A percentile compares a stretch with the other conserved stretches of the same genome.
Evolutionary conservation across 176 grass and related monocot species (phyloP).

Genomic region (Oryza longistaminata): DNA sequence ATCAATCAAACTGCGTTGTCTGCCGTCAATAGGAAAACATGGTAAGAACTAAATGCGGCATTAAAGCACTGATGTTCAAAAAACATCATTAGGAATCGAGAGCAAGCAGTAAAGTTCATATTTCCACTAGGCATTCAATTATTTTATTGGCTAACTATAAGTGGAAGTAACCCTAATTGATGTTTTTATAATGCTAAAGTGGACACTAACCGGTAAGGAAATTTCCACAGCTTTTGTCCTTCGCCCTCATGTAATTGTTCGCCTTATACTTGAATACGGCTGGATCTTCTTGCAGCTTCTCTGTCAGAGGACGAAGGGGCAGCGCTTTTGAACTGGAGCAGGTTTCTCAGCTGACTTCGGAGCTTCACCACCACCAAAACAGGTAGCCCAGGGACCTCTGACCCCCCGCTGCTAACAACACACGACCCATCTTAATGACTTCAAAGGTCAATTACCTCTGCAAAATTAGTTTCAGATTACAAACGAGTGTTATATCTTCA

Average conservation of each 20-base stretch:
- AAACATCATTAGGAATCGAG: neutral
- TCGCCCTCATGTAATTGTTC: constrained; percentile 54
- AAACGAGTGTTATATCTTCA: neutral
- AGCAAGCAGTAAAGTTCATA: neutral
- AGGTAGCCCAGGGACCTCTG: constrained; percentile 73
- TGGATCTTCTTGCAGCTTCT: constrained; percentile 54
- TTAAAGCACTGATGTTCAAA: neutral
- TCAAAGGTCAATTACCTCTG: constrained; percentile 19
- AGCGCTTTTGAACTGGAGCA: constrained; percentile 44
- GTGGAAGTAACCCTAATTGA: neutral
- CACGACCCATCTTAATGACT: constrained; percentile 52
- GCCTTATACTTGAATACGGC: constrained; percentile 58
- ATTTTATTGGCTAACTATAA: neutral
- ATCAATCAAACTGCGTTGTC: too few relatives aligned
- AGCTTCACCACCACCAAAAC: constrained; percentile 52
- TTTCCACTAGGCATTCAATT: neutral
- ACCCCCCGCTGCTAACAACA: constrained; percentile 60
- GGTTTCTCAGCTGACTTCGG: constrained; percentile 46
- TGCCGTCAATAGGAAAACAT: neutral
- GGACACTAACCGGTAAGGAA: constrained; percentile 54
- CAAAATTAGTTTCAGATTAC: constrained; percentile 27
- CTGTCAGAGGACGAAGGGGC: constrained; percentile 44
- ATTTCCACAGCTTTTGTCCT: constrained; percentile 66
- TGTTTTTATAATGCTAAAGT: neutral
- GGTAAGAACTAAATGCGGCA: neutral